A percentile compares a stretch with the other conserved stretches of the same genome.
phyloP scores from a whole-genome alignment of 2,329 filamentous ascomycete genomes.

The Acrodontium crateriforme region DNA sequence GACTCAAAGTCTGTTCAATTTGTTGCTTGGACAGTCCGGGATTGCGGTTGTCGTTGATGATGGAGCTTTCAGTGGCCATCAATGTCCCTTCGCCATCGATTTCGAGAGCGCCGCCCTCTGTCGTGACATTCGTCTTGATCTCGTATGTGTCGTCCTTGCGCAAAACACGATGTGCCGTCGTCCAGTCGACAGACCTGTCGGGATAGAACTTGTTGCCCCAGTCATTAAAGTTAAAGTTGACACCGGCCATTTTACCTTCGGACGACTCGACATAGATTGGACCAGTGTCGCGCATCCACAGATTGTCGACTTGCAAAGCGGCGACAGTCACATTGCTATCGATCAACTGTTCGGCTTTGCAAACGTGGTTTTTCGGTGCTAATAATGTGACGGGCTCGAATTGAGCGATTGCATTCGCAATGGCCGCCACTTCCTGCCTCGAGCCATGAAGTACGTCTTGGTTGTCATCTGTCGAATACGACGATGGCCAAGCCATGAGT shows the following conservation, averaged over 20 bases:
- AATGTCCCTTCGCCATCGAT: slow-evolving; percentile 9
- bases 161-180: slow-evolving; percentile 3
- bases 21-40: slow-evolving; percentile 5
- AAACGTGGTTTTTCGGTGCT: neutral
- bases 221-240: slow-evolving; percentile 9
- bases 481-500: slow-evolving; percentile 2
- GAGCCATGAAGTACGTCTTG: slow-evolving; percentile 1
- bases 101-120: slow-evolving; percentile 8
- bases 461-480: neutral
- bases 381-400: slow-evolving; percentile 2
- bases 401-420: slow-evolving; percentile 2
- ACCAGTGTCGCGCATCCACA: slow-evolving; percentile 10
- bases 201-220: slow-evolving; percentile 8
- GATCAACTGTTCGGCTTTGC: neutral
- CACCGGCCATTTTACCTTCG: slow-evolving; percentile 5
- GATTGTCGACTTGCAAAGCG: slow-evolving; percentile 4
- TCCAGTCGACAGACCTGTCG: slow-evolving; percentile 4
- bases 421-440: slow-evolving; percentile 2
- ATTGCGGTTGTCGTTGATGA: slow-evolving; percentile 10
- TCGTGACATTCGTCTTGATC: slow-evolving; percentile 5
- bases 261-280: slow-evolving; percentile 6
- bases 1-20: slow-evolving; percentile 5
- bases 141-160: slow-evolving; percentile 2
- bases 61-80: slow-evolving; percentile 8
- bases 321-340: neutral